Evolutionary conservation across 1,139 yeast species (phyloP).

Genomic region (Saccharomycopsis hybrid): DNA sequence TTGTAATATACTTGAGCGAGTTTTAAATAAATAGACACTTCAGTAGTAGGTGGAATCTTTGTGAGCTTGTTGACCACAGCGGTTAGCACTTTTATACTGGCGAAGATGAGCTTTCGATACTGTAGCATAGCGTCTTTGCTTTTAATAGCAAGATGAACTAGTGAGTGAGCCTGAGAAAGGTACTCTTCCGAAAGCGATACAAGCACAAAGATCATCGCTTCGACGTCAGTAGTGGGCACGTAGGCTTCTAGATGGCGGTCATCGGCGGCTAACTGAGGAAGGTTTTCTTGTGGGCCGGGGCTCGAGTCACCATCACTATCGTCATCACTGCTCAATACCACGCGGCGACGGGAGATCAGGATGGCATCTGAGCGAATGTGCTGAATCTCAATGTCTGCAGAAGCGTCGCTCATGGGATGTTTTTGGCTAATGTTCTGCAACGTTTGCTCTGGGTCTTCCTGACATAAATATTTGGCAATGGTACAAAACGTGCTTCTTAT

Average conservation of each 20-base stretch:
- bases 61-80: conserved; percentile 9
- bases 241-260: no score
- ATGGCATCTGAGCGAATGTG: neutral
- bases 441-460: no score
- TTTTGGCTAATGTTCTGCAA: no score
- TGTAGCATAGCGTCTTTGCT: neutral
- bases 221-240: conserved; percentile 9
- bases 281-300: no score
- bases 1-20: conserved; percentile 16
- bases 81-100: conserved; percentile 16
- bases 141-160: conserved; percentile 3
- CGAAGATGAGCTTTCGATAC: conserved; percentile 13
- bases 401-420: no score
- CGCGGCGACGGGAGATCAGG: no score
- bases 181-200: conserved; percentile 13
- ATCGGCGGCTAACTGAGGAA: no score
- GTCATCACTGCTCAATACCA: no score
- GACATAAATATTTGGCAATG: no score
- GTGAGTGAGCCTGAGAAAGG: conserved; percentile 10
- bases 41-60: conserved; percentile 12
- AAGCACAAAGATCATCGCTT: conserved; percentile 13
- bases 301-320: no score
- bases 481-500: no score
- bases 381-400: neutral
- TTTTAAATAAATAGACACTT: conserved; percentile 10